These are phyloP conservation scores for Cercophora newfieldiana DNA, from an alignment of 495 filamentous ascomycete species.

Conservation along the genomic window DNA sequence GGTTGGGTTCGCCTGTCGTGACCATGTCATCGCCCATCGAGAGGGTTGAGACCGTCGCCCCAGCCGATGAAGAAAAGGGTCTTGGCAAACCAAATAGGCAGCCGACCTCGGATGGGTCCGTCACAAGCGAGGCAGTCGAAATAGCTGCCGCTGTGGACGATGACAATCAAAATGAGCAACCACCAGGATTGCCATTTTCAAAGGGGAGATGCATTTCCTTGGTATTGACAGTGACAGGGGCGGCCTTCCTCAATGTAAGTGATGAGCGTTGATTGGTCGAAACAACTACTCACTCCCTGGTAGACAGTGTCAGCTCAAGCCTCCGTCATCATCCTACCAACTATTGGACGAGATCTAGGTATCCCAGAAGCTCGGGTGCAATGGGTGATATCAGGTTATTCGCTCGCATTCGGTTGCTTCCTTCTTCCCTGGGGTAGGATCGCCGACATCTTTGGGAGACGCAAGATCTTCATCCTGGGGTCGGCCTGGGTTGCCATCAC, in stretches of 20 bases:
- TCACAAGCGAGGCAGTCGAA: constrained; percentile 20
- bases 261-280: not conserved
- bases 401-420: constrained; percentile 68
- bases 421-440: constrained; percentile 72
- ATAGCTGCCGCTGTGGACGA: not conserved
- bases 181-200: constrained; percentile 42
- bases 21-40: not conserved
- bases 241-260: constrained; percentile 57
- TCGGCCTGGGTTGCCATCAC: constrained; percentile 64
- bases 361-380: constrained; percentile 59
- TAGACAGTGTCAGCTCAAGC: constrained; percentile 61
- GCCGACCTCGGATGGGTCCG: constrained; percentile 26
- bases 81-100: not conserved
- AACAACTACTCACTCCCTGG: not conserved
- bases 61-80: not conserved
- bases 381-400: constrained; percentile 64
- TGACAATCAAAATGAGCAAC: not conserved
- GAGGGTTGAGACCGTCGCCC: not conserved
- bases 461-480: constrained; percentile 64
- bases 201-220: constrained; percentile 49
- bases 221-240: constrained; percentile 52
- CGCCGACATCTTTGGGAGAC: constrained; percentile 72
- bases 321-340: constrained; percentile 62
- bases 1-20: not conserved
- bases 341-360: constrained; percentile 52